Conservation (phyloP, 1,139 yeast genomes). For the Geotrichum citri-aurantii region DNA sequence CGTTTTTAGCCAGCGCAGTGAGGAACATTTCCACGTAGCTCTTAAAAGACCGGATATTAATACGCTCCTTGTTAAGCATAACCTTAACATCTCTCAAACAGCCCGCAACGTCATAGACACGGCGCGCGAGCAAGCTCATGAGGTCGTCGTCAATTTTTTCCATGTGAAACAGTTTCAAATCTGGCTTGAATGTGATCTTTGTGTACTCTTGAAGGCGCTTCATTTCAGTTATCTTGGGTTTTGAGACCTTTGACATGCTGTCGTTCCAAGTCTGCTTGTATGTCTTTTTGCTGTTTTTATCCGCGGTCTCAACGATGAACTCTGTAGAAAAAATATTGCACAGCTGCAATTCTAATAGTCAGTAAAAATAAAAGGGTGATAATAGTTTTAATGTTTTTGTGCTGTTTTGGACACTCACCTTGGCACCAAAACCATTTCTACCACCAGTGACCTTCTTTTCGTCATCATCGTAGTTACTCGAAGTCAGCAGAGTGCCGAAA, state of each 20-base stretch:
- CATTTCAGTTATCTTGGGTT: conserved; percentile 63
- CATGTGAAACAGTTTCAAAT: conserved; percentile 80
- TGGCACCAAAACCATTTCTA: conserved; percentile 98
- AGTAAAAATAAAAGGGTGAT: background rate
- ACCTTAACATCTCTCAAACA: conserved; percentile 84
- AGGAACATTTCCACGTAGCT: conserved; percentile 86
- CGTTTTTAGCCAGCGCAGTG: conserved; percentile 53
- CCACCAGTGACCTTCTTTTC: conserved; percentile 98
- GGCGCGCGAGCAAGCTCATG: conserved; percentile 77
- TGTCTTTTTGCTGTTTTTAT: conserved; percentile 51
- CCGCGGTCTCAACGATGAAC: conserved; percentile 87
- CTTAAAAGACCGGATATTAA: conserved; percentile 71
- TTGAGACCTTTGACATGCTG: conserved; percentile 75
- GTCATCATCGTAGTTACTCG: conserved; percentile 93
- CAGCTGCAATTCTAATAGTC: conserved; percentile 34
- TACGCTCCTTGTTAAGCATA: conserved; percentile 65
- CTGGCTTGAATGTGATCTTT: conserved; percentile 84
- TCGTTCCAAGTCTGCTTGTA: conserved; percentile 82
- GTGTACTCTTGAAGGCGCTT: conserved; percentile 71
- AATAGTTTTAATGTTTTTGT: background rate
- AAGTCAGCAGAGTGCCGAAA: conserved; percentile 90
- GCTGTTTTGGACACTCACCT: conserved; percentile 35
- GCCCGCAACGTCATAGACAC: conserved; percentile 95
- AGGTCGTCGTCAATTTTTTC: conserved; percentile 72
- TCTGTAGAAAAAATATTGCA: conserved; percentile 89